Conservation (phyloP, 768 basidiomycete genomes). For the Filobasidium wieringae region DNA sequence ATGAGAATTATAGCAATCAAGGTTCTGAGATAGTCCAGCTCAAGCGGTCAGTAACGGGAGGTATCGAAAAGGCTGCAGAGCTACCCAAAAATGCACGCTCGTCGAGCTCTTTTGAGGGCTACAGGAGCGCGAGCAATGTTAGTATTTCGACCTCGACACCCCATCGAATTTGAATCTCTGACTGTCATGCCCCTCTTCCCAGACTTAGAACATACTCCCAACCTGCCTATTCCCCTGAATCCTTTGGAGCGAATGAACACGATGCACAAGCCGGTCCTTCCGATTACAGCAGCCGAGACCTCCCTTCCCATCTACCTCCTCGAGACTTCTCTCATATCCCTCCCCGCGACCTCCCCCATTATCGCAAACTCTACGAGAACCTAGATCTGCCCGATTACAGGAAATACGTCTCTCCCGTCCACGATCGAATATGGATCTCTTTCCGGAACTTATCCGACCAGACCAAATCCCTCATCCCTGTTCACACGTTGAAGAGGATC, state of each 20-base stretch:
- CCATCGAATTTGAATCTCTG: neutral
- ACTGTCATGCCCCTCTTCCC: neutral
- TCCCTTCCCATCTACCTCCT: no score
- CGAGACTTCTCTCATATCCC: neutral
- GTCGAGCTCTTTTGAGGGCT: neutral
- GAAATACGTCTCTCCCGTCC: neutral
- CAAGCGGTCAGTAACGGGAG: no score
- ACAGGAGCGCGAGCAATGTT: neutral
- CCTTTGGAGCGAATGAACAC: neutral
- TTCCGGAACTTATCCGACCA: conserved; percentile 1
- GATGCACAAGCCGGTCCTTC: neutral
- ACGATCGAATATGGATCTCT: conserved; percentile 3
- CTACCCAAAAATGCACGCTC: neutral
- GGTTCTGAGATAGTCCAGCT: no score
- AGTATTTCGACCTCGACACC: neutral
- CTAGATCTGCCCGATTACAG: neutral
- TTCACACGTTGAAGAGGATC: conserved; percentile 2
- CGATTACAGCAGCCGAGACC: no score
- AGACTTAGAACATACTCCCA: neutral
- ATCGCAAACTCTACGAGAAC: neutral
- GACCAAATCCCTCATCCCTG: neutral
- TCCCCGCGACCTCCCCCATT: neutral
- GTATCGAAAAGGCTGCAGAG: no score
- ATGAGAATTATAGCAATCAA: no score
- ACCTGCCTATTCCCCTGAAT: neutral